These are phyloP conservation scores for Pleurotus sapidus DNA, from an alignment of 768 basidiomycete species.

Conservation along the genomic window DNA sequence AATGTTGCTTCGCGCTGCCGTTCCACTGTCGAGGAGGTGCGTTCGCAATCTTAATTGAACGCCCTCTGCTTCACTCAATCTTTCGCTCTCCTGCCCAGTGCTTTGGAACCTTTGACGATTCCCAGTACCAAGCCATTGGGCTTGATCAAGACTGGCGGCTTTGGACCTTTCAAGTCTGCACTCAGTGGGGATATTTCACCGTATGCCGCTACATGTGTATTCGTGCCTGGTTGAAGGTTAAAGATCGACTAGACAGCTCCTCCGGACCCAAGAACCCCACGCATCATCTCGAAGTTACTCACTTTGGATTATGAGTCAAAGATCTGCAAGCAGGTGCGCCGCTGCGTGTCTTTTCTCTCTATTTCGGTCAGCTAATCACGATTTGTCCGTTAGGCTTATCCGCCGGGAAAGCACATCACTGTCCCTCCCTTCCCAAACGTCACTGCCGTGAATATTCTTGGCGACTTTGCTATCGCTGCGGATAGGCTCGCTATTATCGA, in stretches of 20 bases:
- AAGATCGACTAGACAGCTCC: conserved; percentile 57
- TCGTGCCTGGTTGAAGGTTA: background rate
- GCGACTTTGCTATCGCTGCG: conserved; percentile 79
- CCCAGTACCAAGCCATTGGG: conserved; percentile 56
- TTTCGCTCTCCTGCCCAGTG: conserved; percentile 45
- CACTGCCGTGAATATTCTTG: conserved; percentile 76
- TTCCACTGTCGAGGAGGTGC: conserved; percentile 29
- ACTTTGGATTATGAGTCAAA: conserved; percentile 70
- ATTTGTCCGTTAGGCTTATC: conserved; percentile 53
- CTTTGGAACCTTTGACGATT: conserved; percentile 80
- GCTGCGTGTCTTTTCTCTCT: background rate
- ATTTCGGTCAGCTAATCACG: background rate
- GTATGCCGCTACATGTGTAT: conserved; percentile 36
- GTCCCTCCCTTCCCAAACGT: conserved; percentile 79
- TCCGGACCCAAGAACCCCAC: conserved; percentile 62
- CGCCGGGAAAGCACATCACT: conserved; percentile 69
- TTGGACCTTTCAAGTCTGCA: conserved; percentile 92
- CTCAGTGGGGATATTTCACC: conserved; percentile 93
- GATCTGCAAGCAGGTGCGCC: conserved; percentile 57
- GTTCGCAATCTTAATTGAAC: background rate
- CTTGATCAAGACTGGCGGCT: conserved; percentile 77
- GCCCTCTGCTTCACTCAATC: background rate
- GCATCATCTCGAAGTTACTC: conserved; percentile 77
- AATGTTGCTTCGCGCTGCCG: conserved; percentile 56
- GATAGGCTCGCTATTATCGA: conserved; percentile 88